A percentile compares a stretch with the other conserved stretches of the same genome.
These are phyloP conservation scores for Myriangium duriaei DNA, from an alignment of 2,329 filamentous ascomycete genomes.

Conservation along the genomic window DNA sequence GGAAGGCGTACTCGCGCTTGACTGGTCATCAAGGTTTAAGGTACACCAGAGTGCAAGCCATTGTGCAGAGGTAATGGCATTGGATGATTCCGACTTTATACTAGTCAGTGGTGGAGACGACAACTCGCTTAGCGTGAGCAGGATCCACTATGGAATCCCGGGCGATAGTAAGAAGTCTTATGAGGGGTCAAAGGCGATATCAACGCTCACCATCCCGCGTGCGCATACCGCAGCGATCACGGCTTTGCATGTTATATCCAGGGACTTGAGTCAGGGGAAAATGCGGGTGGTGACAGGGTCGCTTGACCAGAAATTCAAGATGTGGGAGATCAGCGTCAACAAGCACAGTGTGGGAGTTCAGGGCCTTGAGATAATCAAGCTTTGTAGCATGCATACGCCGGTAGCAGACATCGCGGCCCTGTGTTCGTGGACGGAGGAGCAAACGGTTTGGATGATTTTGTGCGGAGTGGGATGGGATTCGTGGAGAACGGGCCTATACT, in stretches of 20 bases:
- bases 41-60: slow-evolving; percentile 80
- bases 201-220: slow-evolving; percentile 34
- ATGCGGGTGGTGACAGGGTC: slow-evolving; percentile 21
- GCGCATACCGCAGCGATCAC: slow-evolving; percentile 66
- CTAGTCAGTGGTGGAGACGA: slow-evolving; percentile 79
- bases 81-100: slow-evolving; percentile 29
- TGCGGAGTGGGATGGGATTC: slow-evolving; percentile 40
- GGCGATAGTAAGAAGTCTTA: background rate
- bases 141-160: background rate
- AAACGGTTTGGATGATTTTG: slow-evolving; percentile 24
- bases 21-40: slow-evolving; percentile 28
- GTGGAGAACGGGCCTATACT: slow-evolving; percentile 16
- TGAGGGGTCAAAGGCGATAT: slow-evolving; percentile 9
- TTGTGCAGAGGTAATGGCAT: slow-evolving; percentile 25
- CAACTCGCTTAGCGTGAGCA: slow-evolving; percentile 56
- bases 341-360: slow-evolving; percentile 13
- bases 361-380: slow-evolving; percentile 21
- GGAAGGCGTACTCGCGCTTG: slow-evolving; percentile 11
- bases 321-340: slow-evolving; percentile 30
- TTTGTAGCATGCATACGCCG: slow-evolving; percentile 28
- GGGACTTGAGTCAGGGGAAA: slow-evolving; percentile 5
- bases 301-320: slow-evolving; percentile 36
- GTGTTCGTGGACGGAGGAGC: slow-evolving; percentile 19
- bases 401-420: slow-evolving; percentile 45
- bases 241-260: slow-evolving; percentile 30